Evolutionary conservation across 805 yeast species (phyloP), one percentile per base, ranked within the genome.

Genomic region (Saccharomyces eubayanus): DNA sequence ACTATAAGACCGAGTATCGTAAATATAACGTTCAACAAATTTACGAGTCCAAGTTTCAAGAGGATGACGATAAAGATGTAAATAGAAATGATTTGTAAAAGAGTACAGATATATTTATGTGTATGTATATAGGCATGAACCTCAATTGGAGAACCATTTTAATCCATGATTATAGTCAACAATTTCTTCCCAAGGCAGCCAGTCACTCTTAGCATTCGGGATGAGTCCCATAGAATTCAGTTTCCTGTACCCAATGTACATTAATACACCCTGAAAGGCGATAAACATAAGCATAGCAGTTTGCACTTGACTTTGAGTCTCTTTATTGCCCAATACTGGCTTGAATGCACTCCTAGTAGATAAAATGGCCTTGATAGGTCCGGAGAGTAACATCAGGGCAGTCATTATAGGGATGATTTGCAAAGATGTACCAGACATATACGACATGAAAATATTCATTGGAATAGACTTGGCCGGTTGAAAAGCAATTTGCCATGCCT

Each of bases 381-480:
- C 83, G 58, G 87, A 78, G 59, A 94, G 81, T 60, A 92, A 74
- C 89, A 85, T 89, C 29, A 87, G 67, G 0, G 96, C 85, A 87
- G 90, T 91, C 72, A 90, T 84, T 48, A 92, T 86, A 3, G 97
- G 94, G 58, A 92, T 89, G 59, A 92, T 77, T 63, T 94, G 98
- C 28, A 94, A 73, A 3, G 95, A 81, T 62, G 86, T 85, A 31
- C 98, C 98, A 0, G 96, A 83, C 89, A 92, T 88, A 68, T 89
- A 94, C 56, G 89, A 83, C 96, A 92, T 89, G 49, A 89, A 73
- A 50, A 87, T 69, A 64, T 89, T 94, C 95, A 89, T 87, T 6
- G 97, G 96, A n/a, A 94, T 78, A 29, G 79, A 71, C 66, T 90
- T 92, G 2, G 89, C 87, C 0, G 97, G 97, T 1, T 83, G 82